Base-by-base conservation (phyloP, 108 stramenopile species). In the Mayamaea pseudoterrestris region DNA sequence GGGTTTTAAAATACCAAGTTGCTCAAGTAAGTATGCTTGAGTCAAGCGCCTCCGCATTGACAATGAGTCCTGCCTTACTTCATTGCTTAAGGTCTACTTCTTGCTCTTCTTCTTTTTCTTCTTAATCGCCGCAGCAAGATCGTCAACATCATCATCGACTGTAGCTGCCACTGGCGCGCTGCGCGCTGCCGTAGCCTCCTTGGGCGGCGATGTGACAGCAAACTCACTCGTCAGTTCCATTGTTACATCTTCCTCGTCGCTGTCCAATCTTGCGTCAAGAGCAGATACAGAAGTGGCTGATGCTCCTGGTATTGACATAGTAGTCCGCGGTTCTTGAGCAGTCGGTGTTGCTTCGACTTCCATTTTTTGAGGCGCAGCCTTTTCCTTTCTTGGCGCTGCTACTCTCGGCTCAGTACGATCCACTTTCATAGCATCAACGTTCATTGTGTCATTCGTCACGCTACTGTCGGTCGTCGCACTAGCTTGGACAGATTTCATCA, bases 241-340 rank as follows among this genome's bases (percentile, higher is more conserved):
- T 7, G 80, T 59, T 31, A 58, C 52, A 11, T 78, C 74, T 60
- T 86, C 86, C 40, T 89, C 86, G 27, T 81, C 76, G 57, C 69
- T 70, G 47, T 78, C 68, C 34, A 55, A 50, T 8, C 65, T 44
- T 41, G 59, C 53, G 21, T 68, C 55, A 16, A 55, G 57, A 24
- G 59, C 58, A 9, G 44, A 35, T n/a, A 29, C 29, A n/a, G 51
- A 41, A 32, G 27, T 26, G 21, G 17, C 9, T 11, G 28, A 35
- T 4, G 46, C 25, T 41, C 22, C 7, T 29, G 13, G 9, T 35
- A 18, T 24, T 30, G 21, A 24, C 11, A 39, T 41, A 42, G 53
- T 48, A 5, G 25, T 44, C 27, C 25, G 26, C 21, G 44, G 31
- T 49, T 20, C 41, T 11, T 60, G 36, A 45, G 29, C 51, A 13